Base-by-base conservation (phyloP, 1,139 yeast species). In the Debaryomyces psychrophilus region DNA sequence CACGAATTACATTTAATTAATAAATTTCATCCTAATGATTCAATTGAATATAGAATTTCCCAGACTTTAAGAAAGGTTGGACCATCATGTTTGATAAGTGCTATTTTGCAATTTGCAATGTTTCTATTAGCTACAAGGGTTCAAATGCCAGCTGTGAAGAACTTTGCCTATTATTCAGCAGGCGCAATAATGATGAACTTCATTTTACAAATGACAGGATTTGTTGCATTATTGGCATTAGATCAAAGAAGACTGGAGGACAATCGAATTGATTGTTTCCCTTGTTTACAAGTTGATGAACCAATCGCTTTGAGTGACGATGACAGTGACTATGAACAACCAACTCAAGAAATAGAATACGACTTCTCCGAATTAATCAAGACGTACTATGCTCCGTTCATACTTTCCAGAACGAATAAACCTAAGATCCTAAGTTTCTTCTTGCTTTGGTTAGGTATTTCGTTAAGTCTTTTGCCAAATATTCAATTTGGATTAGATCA, bases 121-220 rank as follows among this genome's bases (percentile, higher is more conserved):
- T 90, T 93, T 60, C 67, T 83, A 8, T 70, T 93, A 38, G 97
- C 97, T 0, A 76, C 95, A 0, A 67, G 75, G 6, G 98, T 93
- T 5, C 79, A 84, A 14, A 93, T 92, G 97, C 98, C 98, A 2
- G 98, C 98, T 0, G 98, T 92, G 7, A 78, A 85, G 52, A 93
- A 92, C 64, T 93, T 93, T 73, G 97, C 99, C 0, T 69, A 85
- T 22, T 93, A 89, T 60, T 88, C 96, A 11, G 95, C 96, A 0
- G 88, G 92, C 9, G 95, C 98, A 0, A 85, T 93, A 2, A 61
- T 85, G 11, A 71, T 89, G 56, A 92, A 93, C 61, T 85, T 93
- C 3, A 41, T 83, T 1, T 71, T 93, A 28, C 98, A 93, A 60
- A 67, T 90, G 66, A 90, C 97, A 0, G 81, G 86, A 43, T 92